phyloP scores from a whole-genome alignment of 768 basidiomycete genomes.

The Kwoniella botswanensis region DNA sequence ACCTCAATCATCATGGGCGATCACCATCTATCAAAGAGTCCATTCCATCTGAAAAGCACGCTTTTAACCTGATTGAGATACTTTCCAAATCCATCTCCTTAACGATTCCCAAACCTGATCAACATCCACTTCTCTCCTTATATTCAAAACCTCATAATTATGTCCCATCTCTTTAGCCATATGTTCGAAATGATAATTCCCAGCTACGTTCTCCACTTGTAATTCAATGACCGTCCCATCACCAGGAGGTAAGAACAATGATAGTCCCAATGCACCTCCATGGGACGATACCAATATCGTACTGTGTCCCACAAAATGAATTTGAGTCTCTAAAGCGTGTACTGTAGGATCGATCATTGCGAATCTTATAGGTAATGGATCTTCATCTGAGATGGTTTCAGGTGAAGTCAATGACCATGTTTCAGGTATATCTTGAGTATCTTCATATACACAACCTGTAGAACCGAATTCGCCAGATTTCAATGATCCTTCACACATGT shows the following conservation, averaged over 20 bases:
- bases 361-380: slow-evolving; percentile 41
- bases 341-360: slow-evolving; percentile 50
- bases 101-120: slow-evolving; percentile 45
- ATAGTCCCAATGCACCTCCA: slow-evolving; percentile 52
- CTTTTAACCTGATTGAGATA: background rate
- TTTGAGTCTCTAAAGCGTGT: slow-evolving; percentile 53
- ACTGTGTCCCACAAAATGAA: slow-evolving; percentile 52
- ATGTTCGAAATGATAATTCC: slow-evolving; percentile 52
- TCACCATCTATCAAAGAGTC: too few species aligned
- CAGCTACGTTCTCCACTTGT: slow-evolving; percentile 35
- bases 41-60: background rate
- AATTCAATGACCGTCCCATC: slow-evolving; percentile 44
- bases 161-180: slow-evolving; percentile 51
- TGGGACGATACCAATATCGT: slow-evolving; percentile 49
- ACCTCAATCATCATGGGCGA: background rate
- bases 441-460: slow-evolving; percentile 40
- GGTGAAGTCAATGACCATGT: slow-evolving; percentile 32
- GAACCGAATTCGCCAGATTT: slow-evolving; percentile 11
- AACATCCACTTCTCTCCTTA: slow-evolving; percentile 39
- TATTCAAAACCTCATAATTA: slow-evolving; percentile 38
- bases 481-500: slow-evolving; percentile 26
- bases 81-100: slow-evolving; percentile 22
- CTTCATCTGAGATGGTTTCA: background rate
- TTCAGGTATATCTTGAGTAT: slow-evolving; percentile 42
- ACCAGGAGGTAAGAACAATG: slow-evolving; percentile 51